phyloP scores from a whole-genome alignment of 108 stramenopile species.

The Epithemia pelagica region DNA sequence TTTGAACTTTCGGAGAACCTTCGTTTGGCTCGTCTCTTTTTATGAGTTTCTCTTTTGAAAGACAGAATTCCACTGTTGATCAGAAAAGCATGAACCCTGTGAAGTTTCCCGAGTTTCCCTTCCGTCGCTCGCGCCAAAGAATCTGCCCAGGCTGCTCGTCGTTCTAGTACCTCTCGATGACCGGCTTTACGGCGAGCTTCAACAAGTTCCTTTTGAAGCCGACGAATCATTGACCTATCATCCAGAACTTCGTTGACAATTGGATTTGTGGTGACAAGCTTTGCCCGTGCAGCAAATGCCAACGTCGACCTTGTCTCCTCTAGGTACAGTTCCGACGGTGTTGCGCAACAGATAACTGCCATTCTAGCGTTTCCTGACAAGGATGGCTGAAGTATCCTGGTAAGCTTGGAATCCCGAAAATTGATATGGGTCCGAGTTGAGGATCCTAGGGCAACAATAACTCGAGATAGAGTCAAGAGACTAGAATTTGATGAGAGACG shows the following conservation, averaged over 20 bases:
- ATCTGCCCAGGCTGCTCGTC: constrained; percentile 49
- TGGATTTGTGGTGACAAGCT: constrained; percentile 99
- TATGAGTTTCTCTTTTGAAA: constrained; percentile 61
- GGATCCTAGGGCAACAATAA: constrained; percentile 77
- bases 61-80: constrained; percentile 71
- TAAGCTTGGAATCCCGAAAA: constrained; percentile 92
- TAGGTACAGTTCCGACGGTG: constrained; percentile 96
- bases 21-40: not conserved
- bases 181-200: constrained; percentile 84
- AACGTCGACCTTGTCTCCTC: constrained; percentile 98
- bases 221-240: constrained; percentile 47
- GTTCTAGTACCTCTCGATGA: constrained; percentile 51
- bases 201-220: constrained; percentile 93
- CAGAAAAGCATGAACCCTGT: constrained; percentile 40
- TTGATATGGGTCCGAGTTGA: constrained; percentile 55
- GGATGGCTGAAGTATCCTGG: constrained; percentile 84
- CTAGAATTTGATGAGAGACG: constrained; percentile 88
- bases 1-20: constrained; percentile 48
- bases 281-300: constrained; percentile 97
- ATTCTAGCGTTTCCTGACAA: constrained; percentile 90
- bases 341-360: constrained; percentile 83
- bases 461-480: constrained; percentile 85
- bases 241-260: constrained; percentile 91
- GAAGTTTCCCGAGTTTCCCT: constrained; percentile 60
- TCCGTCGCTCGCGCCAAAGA: constrained; percentile 59